Conservation (phyloP, 768 basidiomycete genomes). For the Suillus alpinus region DNA sequence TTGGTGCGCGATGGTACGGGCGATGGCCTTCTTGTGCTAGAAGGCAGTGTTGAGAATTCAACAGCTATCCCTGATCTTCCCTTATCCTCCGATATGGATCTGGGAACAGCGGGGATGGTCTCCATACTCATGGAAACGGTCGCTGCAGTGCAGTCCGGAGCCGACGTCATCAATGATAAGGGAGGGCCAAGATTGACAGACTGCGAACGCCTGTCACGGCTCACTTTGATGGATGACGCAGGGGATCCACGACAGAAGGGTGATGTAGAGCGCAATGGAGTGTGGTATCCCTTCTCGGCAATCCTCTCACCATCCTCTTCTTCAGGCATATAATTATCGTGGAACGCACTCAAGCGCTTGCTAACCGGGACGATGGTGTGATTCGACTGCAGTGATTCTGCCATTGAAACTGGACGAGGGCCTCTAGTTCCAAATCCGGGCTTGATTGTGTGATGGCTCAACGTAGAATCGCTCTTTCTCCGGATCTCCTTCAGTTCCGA, state of each 20-base stretch:
- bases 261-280: slow-evolving; percentile 15
- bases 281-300: slow-evolving; percentile 5
- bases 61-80: slow-evolving; percentile 43
- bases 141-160: slow-evolving; percentile 15
- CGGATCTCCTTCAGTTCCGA: slow-evolving; percentile 62
- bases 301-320: slow-evolving; percentile 41
- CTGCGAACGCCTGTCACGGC: slow-evolving; percentile 58
- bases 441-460: slow-evolving; percentile 71
- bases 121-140: slow-evolving; percentile 31
- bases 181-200: slow-evolving; percentile 53
- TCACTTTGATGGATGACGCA: slow-evolving; percentile 41
- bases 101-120: slow-evolving; percentile 26
- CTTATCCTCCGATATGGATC: slow-evolving; percentile 23
- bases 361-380: slow-evolving; percentile 67
- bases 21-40: slow-evolving; percentile 21
- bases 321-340: slow-evolving; percentile 66
- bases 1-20: slow-evolving; percentile 23
- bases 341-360: slow-evolving; percentile 65
- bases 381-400: slow-evolving; percentile 72
- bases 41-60: slow-evolving; percentile 34
- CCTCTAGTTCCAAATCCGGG: slow-evolving; percentile 48
- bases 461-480: slow-evolving; percentile 83
- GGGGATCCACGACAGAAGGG: slow-evolving; percentile 35
- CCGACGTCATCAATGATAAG: slow-evolving; percentile 27
- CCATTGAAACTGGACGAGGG: slow-evolving; percentile 74